Conservation (phyloP, 2,329 filamentous ascomycete genomes). For the Alternaria arbusti region DNA sequence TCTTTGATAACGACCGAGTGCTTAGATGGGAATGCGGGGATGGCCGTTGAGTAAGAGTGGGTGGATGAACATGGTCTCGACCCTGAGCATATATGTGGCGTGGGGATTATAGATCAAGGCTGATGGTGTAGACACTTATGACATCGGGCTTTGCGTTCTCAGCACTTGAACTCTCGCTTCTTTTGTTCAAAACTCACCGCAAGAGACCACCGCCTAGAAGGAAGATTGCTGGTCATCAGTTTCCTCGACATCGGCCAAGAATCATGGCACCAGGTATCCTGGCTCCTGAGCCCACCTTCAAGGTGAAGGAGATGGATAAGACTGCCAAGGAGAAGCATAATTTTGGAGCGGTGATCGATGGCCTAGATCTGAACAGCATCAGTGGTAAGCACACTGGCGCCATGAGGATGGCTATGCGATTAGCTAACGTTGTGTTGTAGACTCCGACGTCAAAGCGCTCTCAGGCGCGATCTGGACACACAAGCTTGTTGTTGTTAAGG, state of each 20-base stretch:
- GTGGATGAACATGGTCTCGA: neutral
- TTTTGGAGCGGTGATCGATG: conserved; percentile 38
- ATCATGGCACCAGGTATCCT: neutral
- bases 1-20: neutral
- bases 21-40: neutral
- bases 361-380: conserved; percentile 49
- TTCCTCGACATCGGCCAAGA: neutral
- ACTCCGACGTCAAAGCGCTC: conserved; percentile 27
- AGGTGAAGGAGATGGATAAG: conserved; percentile 4
- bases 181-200: neutral
- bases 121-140: neutral
- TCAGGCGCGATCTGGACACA: conserved; percentile 53
- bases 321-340: conserved; percentile 10
- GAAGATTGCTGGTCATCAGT: neutral
- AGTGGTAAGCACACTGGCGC: neutral
- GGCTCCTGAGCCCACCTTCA: neutral
- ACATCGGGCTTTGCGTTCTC: neutral
- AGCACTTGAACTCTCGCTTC: neutral
- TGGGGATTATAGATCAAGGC: neutral
- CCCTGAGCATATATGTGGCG: neutral
- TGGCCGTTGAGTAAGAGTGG: neutral
- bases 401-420: neutral
- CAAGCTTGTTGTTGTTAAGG: conserved; percentile 54
- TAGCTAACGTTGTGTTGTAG: neutral
- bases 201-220: neutral